These are phyloP conservation scores for Hemileccinum impolitum DNA, from an alignment of 768 basidiomycete genomes.

Conservation along the genomic window DNA sequence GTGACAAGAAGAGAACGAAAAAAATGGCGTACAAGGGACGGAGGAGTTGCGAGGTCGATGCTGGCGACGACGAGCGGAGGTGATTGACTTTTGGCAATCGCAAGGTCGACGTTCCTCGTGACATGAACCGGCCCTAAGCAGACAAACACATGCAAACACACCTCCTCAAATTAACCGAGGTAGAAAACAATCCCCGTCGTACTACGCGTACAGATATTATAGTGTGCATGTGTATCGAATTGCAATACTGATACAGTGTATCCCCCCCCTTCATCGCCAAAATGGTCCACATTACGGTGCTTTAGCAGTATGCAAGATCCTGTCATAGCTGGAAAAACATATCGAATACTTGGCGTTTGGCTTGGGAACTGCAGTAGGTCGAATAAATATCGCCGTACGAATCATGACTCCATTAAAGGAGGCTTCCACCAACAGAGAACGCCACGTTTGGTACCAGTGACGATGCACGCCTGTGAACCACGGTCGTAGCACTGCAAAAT, in stretches of 20 bases:
- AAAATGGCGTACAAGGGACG: constrained; percentile 17
- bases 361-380: not conserved
- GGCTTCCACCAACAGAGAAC: constrained; percentile 56
- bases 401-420: constrained; percentile 28
- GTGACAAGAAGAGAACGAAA: not conserved
- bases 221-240: constrained; percentile 23
- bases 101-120: constrained; percentile 18
- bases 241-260: constrained; percentile 34
- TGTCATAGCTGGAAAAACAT: constrained; percentile 15
- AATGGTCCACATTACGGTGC: constrained; percentile 26
- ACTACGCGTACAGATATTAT: constrained; percentile 27
- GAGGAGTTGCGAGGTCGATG: constrained; percentile 22
- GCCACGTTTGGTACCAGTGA: constrained; percentile 57
- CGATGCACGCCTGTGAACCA: constrained; percentile 34
- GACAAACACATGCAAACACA: constrained; percentile 30
- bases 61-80: constrained; percentile 29
- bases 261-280: constrained; percentile 10
- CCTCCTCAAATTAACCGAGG: not conserved
- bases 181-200: not conserved
- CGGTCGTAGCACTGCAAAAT: constrained; percentile 46
- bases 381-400: constrained; percentile 16
- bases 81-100: constrained; percentile 28
- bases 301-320: constrained; percentile 32
- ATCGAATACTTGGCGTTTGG: constrained; percentile 2
- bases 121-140: constrained; percentile 34